These are phyloP conservation scores for Citrullus mucosospermus DNA, from an alignment of 306 rosid genomes.

Conservation along the genomic window DNA sequence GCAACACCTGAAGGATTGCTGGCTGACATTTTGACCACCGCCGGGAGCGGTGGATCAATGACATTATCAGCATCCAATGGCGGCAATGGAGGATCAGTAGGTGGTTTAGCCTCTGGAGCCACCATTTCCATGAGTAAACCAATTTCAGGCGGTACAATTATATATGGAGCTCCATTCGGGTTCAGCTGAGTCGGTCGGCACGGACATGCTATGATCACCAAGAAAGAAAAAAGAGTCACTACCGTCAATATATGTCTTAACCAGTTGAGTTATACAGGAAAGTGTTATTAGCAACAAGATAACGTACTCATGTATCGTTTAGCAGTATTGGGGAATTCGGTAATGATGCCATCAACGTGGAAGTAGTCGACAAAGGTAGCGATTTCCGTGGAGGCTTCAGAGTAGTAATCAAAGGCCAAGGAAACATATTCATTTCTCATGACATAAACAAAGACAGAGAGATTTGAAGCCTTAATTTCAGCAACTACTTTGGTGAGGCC, in stretches of 20 bases:
- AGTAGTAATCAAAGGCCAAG: slow-evolving; percentile 52
- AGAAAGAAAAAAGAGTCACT: background rate
- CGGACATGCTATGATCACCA: slow-evolving; percentile 38
- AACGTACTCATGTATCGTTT: slow-evolving; percentile 51
- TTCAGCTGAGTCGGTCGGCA: slow-evolving; percentile 26
- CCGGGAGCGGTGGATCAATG: slow-evolving; percentile 81
- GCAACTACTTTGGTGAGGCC: slow-evolving; percentile 30
- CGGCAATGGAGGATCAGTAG: slow-evolving; percentile 32
- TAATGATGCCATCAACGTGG: slow-evolving; percentile 50
- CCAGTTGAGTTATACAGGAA: background rate
- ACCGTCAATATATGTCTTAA: background rate
- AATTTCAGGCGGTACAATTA: slow-evolving; percentile 32
- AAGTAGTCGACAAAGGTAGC: slow-evolving; percentile 33
- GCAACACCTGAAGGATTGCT: background rate
- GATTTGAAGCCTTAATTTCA: slow-evolving; percentile 45
- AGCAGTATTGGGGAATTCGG: slow-evolving; percentile 70
- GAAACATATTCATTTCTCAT: slow-evolving; percentile 54
- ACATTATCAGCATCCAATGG: slow-evolving; percentile 28
- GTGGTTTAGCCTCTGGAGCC: slow-evolving; percentile 16
- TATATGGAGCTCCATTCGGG: background rate
- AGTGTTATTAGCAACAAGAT: background rate
- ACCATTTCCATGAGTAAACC: slow-evolving; percentile 25
- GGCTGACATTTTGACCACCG: slow-evolving; percentile 11
- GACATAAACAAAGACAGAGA: slow-evolving; percentile 32
- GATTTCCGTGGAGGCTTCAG: slow-evolving; percentile 56